Conservation (phyloP, 208 protist species). For the Spongospora subterranea region DNA sequence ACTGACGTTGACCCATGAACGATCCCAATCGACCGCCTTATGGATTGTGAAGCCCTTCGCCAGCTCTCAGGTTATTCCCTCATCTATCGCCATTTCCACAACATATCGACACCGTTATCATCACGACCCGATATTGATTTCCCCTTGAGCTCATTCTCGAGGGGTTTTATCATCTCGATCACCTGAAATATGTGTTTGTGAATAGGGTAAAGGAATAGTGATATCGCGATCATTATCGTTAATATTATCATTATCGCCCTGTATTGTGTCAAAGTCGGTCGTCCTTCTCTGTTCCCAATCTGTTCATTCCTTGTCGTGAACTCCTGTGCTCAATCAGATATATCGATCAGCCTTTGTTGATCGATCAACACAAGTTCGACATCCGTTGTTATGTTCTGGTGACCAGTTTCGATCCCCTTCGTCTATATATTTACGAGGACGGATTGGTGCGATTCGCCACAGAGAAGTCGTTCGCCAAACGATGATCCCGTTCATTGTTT, state of each 20-base stretch:
- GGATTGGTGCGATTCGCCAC: slow-evolving; percentile 69
- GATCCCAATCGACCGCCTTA: neutral
- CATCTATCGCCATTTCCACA: too few relatives aligned
- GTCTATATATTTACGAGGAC: slow-evolving; percentile 67
- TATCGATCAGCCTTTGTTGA: slow-evolving; percentile 66
- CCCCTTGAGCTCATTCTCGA: too few relatives aligned
- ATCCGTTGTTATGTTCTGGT: slow-evolving; percentile 71
- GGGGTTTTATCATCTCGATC: too few relatives aligned
- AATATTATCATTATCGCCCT: neutral
- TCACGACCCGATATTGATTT: too few relatives aligned
- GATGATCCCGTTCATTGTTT: neutral
- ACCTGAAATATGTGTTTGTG: too few relatives aligned
- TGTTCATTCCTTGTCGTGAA: neutral
- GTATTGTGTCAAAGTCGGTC: neutral
- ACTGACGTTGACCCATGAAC: neutral
- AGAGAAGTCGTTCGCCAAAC: neutral
- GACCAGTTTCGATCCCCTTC: slow-evolving; percentile 68
- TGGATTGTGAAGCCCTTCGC: slow-evolving; percentile 64
- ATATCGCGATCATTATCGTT: neutral
- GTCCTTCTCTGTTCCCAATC: neutral
- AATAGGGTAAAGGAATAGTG: slow-evolving; percentile 43
- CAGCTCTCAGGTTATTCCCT: slow-evolving; percentile 15
- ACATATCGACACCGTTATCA: too few relatives aligned
- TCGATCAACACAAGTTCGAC: slow-evolving; percentile 71
- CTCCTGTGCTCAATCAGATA: slow-evolving; percentile 44